Evolutionary conservation across 345 rosid genomes (phyloP), one percentile per base, ranked within the genome.

Genomic region (Ceriops tagal): DNA sequence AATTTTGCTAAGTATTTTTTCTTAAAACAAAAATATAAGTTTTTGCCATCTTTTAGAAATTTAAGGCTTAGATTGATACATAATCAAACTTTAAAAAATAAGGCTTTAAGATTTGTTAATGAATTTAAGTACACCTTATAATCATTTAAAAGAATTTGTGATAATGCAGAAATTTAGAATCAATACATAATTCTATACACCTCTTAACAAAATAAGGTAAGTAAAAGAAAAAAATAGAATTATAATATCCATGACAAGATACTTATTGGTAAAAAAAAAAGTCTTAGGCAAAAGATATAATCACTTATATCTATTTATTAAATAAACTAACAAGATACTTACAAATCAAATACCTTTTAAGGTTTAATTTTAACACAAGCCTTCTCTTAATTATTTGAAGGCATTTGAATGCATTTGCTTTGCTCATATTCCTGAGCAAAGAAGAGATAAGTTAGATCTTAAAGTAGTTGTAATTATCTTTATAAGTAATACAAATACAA

Each of bases 391-490:
- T 10, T 16, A 21, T 21, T 11, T 21, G 4, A 53, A 2, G 8
- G 1, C 8, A 7, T 53, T 53, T 53, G 5, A 5, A 0, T 8
- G 28, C 1, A n/a, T n/a, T n/a, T 21, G 4, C 6, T 53, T 20
- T 53, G 5, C 2, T 53, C 4, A n/a, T 19, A 0, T 6, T 1
- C 1, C 3, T 6, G 0, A 22, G 4, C 24, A 2, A 5, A 53
- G 1, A n/a, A 0, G 0, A n/a, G 26, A 22, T 6, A 53, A 53
- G 3, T 0, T 53, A 7, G 27, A 53, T 21, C 2, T 3, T 3
- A 53, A 9, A 10, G 1, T 3, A 0, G 0, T 1, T 6, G 5
- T 0, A 8, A 0, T 0, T 6, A 53, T 53, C 1, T 53, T 20
- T 22, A 20, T 53, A 6, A 11, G 58, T 1, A n/a, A 53, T 1